Evolutionary conservation across 2,329 filamentous ascomycete genomes (phyloP), one percentile per base, ranked within the genome.

Genomic region (Cryphonectria nitschkei): DNA sequence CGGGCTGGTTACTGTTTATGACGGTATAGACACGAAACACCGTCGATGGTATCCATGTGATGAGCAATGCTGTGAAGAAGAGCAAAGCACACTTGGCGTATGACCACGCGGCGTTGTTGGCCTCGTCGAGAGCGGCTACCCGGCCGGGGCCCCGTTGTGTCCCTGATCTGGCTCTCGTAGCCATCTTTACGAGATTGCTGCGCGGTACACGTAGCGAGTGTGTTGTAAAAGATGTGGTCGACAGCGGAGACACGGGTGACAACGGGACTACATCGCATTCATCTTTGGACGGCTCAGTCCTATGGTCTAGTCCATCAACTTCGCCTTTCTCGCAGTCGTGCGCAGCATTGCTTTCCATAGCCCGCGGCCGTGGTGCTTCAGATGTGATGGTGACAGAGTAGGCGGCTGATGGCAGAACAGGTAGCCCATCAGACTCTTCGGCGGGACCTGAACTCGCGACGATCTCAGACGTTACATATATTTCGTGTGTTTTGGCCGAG

Each of bases 11-110:
- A 0, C 85, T 82, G 76, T 91, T 84, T 9, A 90, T 83, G 22
- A 94, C 83, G 2, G 89, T 89, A 80, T 92, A 94, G 19, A 95
- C 86, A 11, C 93, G 87, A 78, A 97, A 96, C 71, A 92, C 87
- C 29, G 90, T 93, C 0, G 92, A 94, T 1, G 89, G 93, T 70
- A 95, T 88, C 91, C 91, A 93, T 6, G 92, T 93, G 37, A 93
- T 86, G 66, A 93, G 83, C 70, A 93, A 85, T 0, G 90, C 90
- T 0, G 89, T 84, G 80, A 93, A 93, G 84, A 93, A 93, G 8
- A 93, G 84, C 34, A 92, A 82, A 0, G 91, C 87, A 63, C 91
- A 92, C 75, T 91, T 92, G 69, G 90, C 88, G 77, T 93, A 93
- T 1, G 88, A 86, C 88, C 88, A 91, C 1, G 90, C 88, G 3